Base-by-base conservation (phyloP, 257 asterid species). In the Thymus quinquecostatus region DNA sequence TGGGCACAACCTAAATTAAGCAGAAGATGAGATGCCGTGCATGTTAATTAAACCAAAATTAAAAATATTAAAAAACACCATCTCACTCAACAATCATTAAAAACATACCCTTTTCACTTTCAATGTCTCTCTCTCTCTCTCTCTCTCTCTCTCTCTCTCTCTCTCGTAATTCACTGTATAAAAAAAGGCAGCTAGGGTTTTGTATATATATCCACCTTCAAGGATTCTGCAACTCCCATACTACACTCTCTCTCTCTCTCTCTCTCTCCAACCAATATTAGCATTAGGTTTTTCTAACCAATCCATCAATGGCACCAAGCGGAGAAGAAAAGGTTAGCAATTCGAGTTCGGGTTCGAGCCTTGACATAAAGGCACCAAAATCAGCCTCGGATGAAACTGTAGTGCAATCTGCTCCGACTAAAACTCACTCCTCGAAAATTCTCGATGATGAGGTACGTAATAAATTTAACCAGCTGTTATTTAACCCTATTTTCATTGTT, bases 371-470 rank as follows among this genome's bases (percentile, higher is more conserved):
- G 64, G 66, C 71, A 48, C 66, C 54, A 59, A 66, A 5, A 58
- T 51, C 72, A 45, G 14, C 34, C 28, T 44, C 33, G 7, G 59
- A 62, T 69, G 80, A 43, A 43, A 44, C 75, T 43, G 53, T 60
- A 2, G 55, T 21, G 54, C 62, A 10, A 44, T 59, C 57, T 40
- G 47, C 77, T 41, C 40, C 27, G 43, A 5, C 71, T 14, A 76
- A 76, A 58, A 12, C 60, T 6, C 75, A 51, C 44, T 33, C 38
- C 54, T 62, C 79, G 1, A 32, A 64, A 8, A 63, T 6, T 62
- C 41, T 48, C 56, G 14, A 21, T 2, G 56, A 56, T 33, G 67
- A 76, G 80, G 80, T 76, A 76, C 76, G 80, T 76, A 51, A 29
- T 38, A 0, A 28, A 6, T 64, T 55, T 55, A 8, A 50, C 41